Percentiles rank a stretch among this genome's conserved stretches.
These are phyloP conservation scores for Hypericum perforatum DNA, from an alignment of 345 rosid genomes.

Conservation along the genomic window DNA sequence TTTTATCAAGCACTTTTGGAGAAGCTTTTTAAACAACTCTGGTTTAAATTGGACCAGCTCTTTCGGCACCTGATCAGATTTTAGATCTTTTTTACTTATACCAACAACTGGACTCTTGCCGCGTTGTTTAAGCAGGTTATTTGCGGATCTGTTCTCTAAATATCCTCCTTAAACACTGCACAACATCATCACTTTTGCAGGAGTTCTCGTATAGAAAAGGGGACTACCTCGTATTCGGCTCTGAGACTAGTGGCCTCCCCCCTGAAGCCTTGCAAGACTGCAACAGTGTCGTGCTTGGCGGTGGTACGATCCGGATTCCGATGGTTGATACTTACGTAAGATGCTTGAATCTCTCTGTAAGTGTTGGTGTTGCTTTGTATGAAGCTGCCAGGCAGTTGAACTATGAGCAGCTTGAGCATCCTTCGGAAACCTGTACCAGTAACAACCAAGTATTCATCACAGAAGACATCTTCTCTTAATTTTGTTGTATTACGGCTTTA, in stretches of 20 bases:
- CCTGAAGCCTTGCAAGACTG: slow-evolving; percentile 73
- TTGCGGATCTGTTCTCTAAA: no score
- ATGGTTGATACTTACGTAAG: slow-evolving; percentile 92
- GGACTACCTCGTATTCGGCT: slow-evolving; percentile 79
- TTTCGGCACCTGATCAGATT: no score
- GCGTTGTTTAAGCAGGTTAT: no score
- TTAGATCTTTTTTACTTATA: no score
- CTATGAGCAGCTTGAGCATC: slow-evolving; percentile 53
- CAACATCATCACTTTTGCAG: slow-evolving; percentile 42
- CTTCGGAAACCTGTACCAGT: slow-evolving; percentile 21
- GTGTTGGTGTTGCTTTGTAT: slow-evolving; percentile 80
- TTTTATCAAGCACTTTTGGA: no score
- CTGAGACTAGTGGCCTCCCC: slow-evolving; percentile 82
- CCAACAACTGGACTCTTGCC: no score
- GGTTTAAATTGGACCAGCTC: no score
- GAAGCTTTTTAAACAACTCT: no score
- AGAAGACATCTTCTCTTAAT: slow-evolving; percentile 66
- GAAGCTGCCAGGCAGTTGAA: slow-evolving; percentile 85
- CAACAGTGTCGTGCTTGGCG: slow-evolving; percentile 44
- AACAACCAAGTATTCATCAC: slow-evolving; percentile 28
- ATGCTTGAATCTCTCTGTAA: slow-evolving; percentile 86
- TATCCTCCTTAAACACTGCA: no score
- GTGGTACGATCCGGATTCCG: slow-evolving; percentile 75
- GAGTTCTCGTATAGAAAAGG: slow-evolving; percentile 68
- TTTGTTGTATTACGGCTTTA: background rate